These are phyloP conservation scores for Colletotrichum cuscutae DNA, from an alignment of 2,329 filamentous ascomycete genomes.

Conservation along the genomic window DNA sequence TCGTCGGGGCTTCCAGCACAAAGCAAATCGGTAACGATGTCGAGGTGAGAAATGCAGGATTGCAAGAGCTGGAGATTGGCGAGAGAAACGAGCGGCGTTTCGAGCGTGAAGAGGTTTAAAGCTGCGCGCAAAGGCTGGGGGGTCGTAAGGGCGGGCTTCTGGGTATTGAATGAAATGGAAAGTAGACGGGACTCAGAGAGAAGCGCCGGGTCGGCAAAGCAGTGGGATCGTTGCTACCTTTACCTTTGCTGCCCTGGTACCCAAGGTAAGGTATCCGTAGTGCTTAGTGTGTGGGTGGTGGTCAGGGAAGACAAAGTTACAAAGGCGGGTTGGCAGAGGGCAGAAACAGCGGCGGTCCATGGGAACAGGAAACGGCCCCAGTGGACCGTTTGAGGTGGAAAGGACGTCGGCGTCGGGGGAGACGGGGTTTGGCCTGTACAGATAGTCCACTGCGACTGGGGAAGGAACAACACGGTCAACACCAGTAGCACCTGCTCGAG, in stretches of 20 bases:
- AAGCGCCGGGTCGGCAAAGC: slow-evolving; percentile 4
- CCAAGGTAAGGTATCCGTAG: too few species aligned
- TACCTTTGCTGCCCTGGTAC: too few species aligned
- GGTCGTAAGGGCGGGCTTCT: background rate
- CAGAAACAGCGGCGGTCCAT: background rate
- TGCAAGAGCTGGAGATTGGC: slow-evolving; percentile 1
- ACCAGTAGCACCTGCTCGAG: background rate
- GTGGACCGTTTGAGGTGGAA: slow-evolving; percentile 15
- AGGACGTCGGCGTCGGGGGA: background rate
- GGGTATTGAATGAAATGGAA: slow-evolving; percentile 12
- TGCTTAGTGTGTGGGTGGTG: background rate
- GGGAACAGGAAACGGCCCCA: slow-evolving; percentile 6
- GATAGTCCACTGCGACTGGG: background rate
- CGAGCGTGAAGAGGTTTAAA: background rate
- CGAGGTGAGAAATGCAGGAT: background rate
- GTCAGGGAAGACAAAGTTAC: too few species aligned
- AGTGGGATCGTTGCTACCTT: slow-evolving; percentile 6
- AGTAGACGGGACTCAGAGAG: background rate
- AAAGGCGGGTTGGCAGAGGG: too few species aligned
- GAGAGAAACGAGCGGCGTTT: slow-evolving; percentile 12
- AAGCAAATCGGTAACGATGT: slow-evolving; percentile 14
- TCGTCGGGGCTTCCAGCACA: background rate
- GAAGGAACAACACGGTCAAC: background rate
- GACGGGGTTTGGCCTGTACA: slow-evolving; percentile 1
- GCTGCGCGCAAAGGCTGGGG: background rate